Base-by-base conservation (phyloP, 352 stramenopile species). In the Globisporangium acanthophoron region DNA sequence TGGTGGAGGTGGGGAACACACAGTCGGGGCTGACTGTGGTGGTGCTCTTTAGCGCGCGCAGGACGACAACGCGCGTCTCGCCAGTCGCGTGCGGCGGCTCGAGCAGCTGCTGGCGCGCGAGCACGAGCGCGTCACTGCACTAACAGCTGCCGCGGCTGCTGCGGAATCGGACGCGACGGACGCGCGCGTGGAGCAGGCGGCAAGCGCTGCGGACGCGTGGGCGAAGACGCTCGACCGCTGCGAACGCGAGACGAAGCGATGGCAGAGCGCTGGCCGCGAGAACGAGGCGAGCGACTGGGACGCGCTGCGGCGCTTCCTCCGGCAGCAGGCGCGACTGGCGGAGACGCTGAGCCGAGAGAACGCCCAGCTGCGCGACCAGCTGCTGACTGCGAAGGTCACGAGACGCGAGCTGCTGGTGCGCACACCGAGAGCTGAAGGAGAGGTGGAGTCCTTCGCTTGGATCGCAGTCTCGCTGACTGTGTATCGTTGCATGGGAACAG, bases 31-130 rank as follows among this genome's bases (percentile, higher is more conserved):
- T 37, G 33, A 37, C 33, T 12, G 33, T 11, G 33, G 33, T 12
- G 33, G 6, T 37, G 33, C 33, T 54, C 8, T 24, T 2, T 24
- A 76, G 69, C 62, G 52, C 20, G 61, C 62, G 1, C 62, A 52
- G 48, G 66, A 73, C 29, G 65, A 73, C 37, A 54, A 66, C 52
- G 70, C 55, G 27, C 54, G 58, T 13, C 70, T 64, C 40, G 65
- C 59, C 11, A 63, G 65, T 27, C 65, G 58, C 20, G 58, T 72
- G 18, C 52, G 61, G 20, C 62, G 43, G 0, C 59, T 76, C 9
- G 51, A 71, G 50, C 65, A 56, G 33, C 61, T 70, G 46, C 56
- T 66, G 37, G 46, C 61, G 29, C 47, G 45, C 18, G 49, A 65
- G 37, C 56, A 58, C 21, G 52, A 47, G 37, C 39, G 15, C 15